Evolutionary conservation across 1,284 basidiomycete genomes (phyloP).

Genomic region (Marasmius sp.): DNA sequence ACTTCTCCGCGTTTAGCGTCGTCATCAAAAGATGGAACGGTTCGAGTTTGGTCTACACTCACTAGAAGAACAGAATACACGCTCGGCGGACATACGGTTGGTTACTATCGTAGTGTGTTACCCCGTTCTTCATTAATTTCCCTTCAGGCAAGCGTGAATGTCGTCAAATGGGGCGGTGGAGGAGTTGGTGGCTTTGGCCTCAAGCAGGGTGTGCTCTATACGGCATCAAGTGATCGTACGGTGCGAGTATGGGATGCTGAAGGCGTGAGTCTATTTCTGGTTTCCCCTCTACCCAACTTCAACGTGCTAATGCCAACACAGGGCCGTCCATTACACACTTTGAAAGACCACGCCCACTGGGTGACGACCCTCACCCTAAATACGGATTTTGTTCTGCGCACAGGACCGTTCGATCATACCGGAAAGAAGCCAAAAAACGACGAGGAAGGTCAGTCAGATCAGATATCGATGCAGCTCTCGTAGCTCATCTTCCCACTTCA

Average conservation of each 20-base stretch:
- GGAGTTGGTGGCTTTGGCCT: constrained; percentile 34
- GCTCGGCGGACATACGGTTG: constrained; percentile 91
- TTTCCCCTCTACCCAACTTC: background rate
- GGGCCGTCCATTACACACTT: constrained; percentile 68
- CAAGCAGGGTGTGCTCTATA: constrained; percentile 84
- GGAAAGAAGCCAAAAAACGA: constrained; percentile 75
- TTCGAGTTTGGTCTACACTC: constrained; percentile 87
- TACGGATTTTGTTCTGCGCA: constrained; percentile 93
- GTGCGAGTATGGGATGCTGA: constrained; percentile 93
- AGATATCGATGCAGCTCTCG: background rate
- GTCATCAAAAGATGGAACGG: constrained; percentile 94
- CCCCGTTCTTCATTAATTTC: background rate
- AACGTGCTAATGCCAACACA: constrained; percentile 23
- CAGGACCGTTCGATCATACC: constrained; percentile 92
- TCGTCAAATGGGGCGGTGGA: constrained; percentile 93
- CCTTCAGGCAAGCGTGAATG: constrained; percentile 62
- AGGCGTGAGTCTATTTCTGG: constrained; percentile 44
- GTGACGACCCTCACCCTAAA: constrained; percentile 96
- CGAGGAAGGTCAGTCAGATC: constrained; percentile 63
- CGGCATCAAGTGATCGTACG: constrained; percentile 91
- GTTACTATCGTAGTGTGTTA: constrained; percentile 21
- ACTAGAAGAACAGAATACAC: constrained; percentile 80
- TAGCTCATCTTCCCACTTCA: constrained; percentile 1
- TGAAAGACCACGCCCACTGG: constrained; percentile 98
- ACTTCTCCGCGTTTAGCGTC: constrained; percentile 85